A percentile compares a stretch with the other conserved stretches of the same genome.
These are phyloP conservation scores for Microsporum ferrugineum DNA, from an alignment of 2,329 filamentous ascomycete species.

Conservation along the genomic window DNA sequence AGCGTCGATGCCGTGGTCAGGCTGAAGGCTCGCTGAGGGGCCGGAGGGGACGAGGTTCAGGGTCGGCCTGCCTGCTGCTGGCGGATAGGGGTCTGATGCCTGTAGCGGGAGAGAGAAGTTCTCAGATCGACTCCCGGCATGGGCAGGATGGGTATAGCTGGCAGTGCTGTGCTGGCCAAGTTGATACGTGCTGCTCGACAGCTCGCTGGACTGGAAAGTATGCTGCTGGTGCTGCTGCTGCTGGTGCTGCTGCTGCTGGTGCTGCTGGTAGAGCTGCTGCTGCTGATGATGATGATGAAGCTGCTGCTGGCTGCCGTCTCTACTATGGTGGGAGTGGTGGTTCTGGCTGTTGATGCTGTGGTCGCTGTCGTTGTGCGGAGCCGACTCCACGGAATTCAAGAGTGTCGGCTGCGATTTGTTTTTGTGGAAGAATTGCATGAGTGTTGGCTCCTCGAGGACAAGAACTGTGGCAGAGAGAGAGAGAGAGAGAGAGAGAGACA, in stretches of 20 bases:
- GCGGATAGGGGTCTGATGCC: background rate
- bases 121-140: slow-evolving; percentile 5
- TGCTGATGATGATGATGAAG: slow-evolving; percentile 8
- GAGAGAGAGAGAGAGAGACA: background rate
- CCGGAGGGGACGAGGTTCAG: slow-evolving; percentile 11
- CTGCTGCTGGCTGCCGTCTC: slow-evolving; percentile 4
- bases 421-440: slow-evolving; percentile 17
- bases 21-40: background rate
- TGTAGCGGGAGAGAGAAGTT: slow-evolving; percentile 3
- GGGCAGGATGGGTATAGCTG: slow-evolving; percentile 11
- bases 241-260: background rate
- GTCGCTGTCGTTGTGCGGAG: background rate
- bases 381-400: slow-evolving; percentile 9
- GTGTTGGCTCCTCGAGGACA: slow-evolving; percentile 1
- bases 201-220: background rate
- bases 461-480: background rate
- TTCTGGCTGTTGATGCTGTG: background rate
- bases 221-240: background rate
- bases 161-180: slow-evolving; percentile 5
- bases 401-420: slow-evolving; percentile 18
- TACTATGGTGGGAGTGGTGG: background rate
- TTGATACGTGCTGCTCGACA: background rate
- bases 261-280: background rate
- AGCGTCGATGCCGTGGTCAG: background rate
- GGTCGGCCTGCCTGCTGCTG: slow-evolving; percentile 3